Evolutionary conservation across 2,329 filamentous ascomycete genomes (phyloP), one percentile per base, ranked within the genome.

Genomic region (Alternaria triticimaculans): DNA sequence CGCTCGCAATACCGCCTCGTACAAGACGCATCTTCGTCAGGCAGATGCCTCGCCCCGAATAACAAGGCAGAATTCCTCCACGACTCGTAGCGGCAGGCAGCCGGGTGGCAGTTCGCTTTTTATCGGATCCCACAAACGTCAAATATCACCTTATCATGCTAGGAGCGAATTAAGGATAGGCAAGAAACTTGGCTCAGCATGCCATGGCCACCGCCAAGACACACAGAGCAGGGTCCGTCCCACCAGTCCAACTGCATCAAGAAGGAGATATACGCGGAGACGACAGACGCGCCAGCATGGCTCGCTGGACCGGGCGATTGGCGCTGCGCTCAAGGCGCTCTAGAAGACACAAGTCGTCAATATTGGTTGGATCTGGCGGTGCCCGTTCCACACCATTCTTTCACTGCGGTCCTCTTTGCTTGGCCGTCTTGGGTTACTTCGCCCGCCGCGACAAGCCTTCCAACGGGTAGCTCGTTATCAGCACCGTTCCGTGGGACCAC

Each of bases 351-450:
- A 46, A 55, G 46, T 57, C 51, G 56, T 57, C 44, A n/a, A 45
- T 57, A 37, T 63, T 64, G 62, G 61, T 58, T 30, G 60, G 60
- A 21, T 41, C 51, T 43, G 55, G 21, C 62, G 48, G 45, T 41
- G 51, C 57, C 49, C 57, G 60, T 60, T 62, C 60, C 62, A 67
- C 58, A 63, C 60, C 62, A 65, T 55, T 60, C 56, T 55, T 65
- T 62, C 65, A 62, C 64, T 64, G 60, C 56, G 56, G 51, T 60
- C 45, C 58, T 43, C 49, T 63, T 33, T 18, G 66, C 71, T 73
- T 72, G 71, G 71, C 66, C 65, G 66, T 65, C 68, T 68, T 72
- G 65, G 69, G 64, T 67, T 72, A 70, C 67, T 37, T 63, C 44
- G 46, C 60, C 58, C 56, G 49, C 57, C 37, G 55, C 37, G 41